Base-by-base conservation (phyloP, 1,139 yeast species). In the Candida smagusa region DNA sequence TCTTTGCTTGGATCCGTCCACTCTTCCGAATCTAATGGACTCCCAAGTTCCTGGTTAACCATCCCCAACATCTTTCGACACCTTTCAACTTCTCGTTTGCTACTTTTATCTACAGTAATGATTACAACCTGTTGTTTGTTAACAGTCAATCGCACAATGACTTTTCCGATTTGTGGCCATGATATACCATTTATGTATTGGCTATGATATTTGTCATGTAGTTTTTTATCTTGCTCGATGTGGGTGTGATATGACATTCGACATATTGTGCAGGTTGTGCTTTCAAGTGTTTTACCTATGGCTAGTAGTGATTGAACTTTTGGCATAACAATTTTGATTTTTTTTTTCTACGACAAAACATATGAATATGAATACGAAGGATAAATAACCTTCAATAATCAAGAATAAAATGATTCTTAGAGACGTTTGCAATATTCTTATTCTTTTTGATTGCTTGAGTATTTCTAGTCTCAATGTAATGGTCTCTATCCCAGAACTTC, bases 31-130 rank as follows among this genome's bases (percentile, higher is more conserved):
- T 74, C 86, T 9, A 52, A 58, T 0, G 83, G 78, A 0, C 89
- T 87, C 48, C 72, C 72, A 34, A 82, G 63, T 43, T 78, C 84
- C 9, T 59, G 61, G 51, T 82, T 81, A n/a, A 76, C 84, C 56
- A 81, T 60, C 3, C 58, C 54, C 19, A 82, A 52, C 4, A 67
- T 41, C 35, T 58, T 50, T 9, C 52, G 55, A 2, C 57, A 57
- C 28, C 57, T 56, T 23, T 47, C 47, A 12, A 61, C 48, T 40
- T 49, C 50, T 23, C 44, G 38, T 25, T 41, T 36, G 22, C 36
- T 37, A 11, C 27, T 32, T 36, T 49, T 52, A 29, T 48, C 54
- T 5, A 53, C 44, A 3, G 30, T 27, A 9, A 43, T 31, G 19
- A 47, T 30, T 16, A 40, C 13, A 22, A 44, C 42, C 23, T 48